A percentile compares a stretch with the other conserved stretches of the same genome.
Conservation (phyloP, 306 rosid species). For the Fragaria ananassa region DNA sequence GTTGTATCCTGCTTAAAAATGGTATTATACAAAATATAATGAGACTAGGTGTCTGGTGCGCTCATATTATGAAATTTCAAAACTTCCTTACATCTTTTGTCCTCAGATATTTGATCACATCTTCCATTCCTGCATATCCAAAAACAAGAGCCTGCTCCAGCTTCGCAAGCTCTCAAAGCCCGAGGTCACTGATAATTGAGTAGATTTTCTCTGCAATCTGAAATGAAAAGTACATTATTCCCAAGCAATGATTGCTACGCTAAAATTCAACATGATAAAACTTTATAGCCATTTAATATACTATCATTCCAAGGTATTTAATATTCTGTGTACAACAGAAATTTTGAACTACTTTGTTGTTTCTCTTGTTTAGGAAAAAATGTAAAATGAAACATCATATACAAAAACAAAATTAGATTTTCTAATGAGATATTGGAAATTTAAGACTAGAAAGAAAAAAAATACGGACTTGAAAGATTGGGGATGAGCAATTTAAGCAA, state of each 20-base stretch:
- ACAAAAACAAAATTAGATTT: neutral
- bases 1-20: slow-evolving; percentile 47
- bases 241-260: slow-evolving; percentile 13
- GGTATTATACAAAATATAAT: neutral
- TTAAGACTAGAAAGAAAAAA: neutral
- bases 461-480: neutral
- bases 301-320: neutral
- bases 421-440: neutral
- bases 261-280: slow-evolving; percentile 6
- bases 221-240: slow-evolving; percentile 19
- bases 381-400: neutral
- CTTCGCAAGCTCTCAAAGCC: slow-evolving; percentile 74
- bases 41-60: neutral
- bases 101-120: slow-evolving; percentile 71
- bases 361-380: neutral
- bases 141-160: slow-evolving; percentile 90
- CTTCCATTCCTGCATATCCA: slow-evolving; percentile 91
- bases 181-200: slow-evolving; percentile 59
- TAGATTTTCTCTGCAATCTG: slow-evolving; percentile 84
- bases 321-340: neutral
- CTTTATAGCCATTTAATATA: neutral
- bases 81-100: slow-evolving; percentile 50
- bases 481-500: neutral
- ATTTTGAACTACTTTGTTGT: neutral
- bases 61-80: neutral